These are phyloP conservation scores for Penicillium sp. DNA, from an alignment of 2,329 filamentous ascomycete genomes.

Conservation along the genomic window DNA sequence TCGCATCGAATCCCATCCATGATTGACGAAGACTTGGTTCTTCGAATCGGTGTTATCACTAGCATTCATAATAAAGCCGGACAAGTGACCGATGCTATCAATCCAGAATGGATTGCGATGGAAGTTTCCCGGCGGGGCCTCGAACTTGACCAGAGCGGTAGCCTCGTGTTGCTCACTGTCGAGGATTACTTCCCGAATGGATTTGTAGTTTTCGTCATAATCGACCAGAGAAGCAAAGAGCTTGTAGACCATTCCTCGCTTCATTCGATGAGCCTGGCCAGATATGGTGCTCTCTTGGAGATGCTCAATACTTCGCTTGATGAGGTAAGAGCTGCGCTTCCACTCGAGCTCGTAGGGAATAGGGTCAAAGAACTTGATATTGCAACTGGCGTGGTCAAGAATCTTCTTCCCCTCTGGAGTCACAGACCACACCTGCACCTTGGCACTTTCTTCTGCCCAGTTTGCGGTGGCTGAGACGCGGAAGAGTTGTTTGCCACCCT, in stretches of 20 bases:
- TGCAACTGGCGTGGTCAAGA: slow-evolving; percentile 37
- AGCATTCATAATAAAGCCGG: slow-evolving; percentile 61
- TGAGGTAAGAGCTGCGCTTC: slow-evolving; percentile 66
- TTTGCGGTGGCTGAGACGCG: slow-evolving; percentile 37
- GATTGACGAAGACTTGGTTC: slow-evolving; percentile 60
- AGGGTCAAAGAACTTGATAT: slow-evolving; percentile 35
- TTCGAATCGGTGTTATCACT: slow-evolving; percentile 59
- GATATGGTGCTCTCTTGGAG: slow-evolving; percentile 60
- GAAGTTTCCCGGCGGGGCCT: slow-evolving; percentile 56
- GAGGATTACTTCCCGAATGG: slow-evolving; percentile 59
- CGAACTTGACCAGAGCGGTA: slow-evolving; percentile 54
- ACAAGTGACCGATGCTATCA: slow-evolving; percentile 57
- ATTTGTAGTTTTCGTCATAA: slow-evolving; percentile 57
- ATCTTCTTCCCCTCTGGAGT: slow-evolving; percentile 38
- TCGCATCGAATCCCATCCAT: slow-evolving; percentile 61
- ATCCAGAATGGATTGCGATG: slow-evolving; percentile 61
- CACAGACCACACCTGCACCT: slow-evolving; percentile 38
- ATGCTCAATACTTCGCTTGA: slow-evolving; percentile 61
- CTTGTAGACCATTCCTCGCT: slow-evolving; percentile 76
- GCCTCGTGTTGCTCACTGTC: slow-evolving; percentile 57
- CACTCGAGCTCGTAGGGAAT: slow-evolving; percentile 30
- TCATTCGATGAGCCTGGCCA: slow-evolving; percentile 69
- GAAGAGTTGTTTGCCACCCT: slow-evolving; percentile 39
- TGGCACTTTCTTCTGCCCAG: slow-evolving; percentile 33
- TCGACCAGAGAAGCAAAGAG: slow-evolving; percentile 60